Conservation (phyloP, 306 rosid species). For the Sicyos edulis region DNA sequence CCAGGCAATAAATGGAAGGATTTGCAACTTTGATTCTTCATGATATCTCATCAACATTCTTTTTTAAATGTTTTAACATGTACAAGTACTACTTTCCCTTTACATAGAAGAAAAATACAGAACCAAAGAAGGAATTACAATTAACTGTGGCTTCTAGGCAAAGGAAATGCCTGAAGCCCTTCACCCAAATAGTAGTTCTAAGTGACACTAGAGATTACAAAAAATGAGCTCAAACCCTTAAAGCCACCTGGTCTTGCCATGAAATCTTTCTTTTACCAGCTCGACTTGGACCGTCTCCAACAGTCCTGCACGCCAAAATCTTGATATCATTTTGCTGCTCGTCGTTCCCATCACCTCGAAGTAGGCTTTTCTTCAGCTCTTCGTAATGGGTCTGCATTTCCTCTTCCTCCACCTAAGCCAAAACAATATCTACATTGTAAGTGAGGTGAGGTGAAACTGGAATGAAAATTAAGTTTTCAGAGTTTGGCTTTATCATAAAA, state of each 20-base stretch:
- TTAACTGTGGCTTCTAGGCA: not conserved
- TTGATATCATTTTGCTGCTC: conserved; percentile 64
- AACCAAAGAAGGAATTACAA: too few relatives aligned
- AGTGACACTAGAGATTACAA: conserved; percentile 1
- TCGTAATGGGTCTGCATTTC: conserved; percentile 52
- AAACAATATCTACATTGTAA: conserved; percentile 1
- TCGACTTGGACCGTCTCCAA: conserved; percentile 65
- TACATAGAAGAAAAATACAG: conserved; percentile 21
- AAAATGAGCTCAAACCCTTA: conserved; percentile 59
- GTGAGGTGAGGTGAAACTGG: conserved; percentile 8
- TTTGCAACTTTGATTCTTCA: conserved; percentile 1
- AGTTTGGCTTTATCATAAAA: conserved; percentile 11
- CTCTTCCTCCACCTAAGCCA: conserved; percentile 74
- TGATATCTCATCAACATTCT: not conserved
- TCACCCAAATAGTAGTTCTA: conserved; percentile 10
- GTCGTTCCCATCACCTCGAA: conserved; percentile 37
- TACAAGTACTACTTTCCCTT: conserved; percentile 17
- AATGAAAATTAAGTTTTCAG: conserved; percentile 15
- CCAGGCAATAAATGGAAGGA: not conserved
- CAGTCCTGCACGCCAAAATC: conserved; percentile 57
- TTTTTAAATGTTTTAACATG: conserved; percentile 11
- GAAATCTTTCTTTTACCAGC: conserved; percentile 88
- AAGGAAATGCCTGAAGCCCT: conserved; percentile 10
- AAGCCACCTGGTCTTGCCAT: conserved; percentile 95
- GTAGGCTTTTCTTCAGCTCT: conserved; percentile 66